phyloP scores from a whole-genome alignment of 2,329 filamentous ascomycete genomes.

The Apiospora saccharicola region DNA sequence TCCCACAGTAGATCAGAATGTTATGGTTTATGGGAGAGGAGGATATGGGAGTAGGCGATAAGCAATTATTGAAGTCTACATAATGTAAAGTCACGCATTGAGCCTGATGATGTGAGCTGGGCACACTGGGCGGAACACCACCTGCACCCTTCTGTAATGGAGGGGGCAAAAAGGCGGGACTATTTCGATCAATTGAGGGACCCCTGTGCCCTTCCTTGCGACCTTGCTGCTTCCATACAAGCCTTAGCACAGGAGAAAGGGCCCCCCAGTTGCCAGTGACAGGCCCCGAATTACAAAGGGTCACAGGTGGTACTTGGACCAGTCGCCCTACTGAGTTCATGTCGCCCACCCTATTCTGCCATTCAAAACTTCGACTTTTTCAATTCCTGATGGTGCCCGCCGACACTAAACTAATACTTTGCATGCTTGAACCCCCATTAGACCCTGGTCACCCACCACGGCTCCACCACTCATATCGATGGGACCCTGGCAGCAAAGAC shows the following conservation, averaged over 20 bases:
- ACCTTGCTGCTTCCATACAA: background rate
- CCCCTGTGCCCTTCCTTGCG: background rate
- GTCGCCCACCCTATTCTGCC: background rate
- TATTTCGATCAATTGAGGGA: constrained; percentile 14
- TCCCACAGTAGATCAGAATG: background rate
- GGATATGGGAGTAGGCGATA: background rate
- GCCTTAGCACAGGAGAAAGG: background rate
- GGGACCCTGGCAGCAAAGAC: constrained; percentile 19
- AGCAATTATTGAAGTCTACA: constrained; percentile 17
- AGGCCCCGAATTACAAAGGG: constrained; percentile 17
- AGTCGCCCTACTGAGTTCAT: constrained; percentile 9
- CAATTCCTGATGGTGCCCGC: background rate
- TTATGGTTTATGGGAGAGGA: background rate
- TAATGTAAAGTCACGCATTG: constrained; percentile 13
- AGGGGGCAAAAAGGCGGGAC: background rate
- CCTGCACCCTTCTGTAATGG: background rate
- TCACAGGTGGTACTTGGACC: constrained; percentile 3
- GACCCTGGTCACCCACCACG: constrained; percentile 8
- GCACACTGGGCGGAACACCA: constrained; percentile 1
- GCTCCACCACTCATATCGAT: constrained; percentile 15
- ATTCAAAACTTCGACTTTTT: background rate
- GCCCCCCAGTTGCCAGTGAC: background rate
- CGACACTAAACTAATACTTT: background rate
- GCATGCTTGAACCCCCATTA: constrained; percentile 4
- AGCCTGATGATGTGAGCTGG: constrained; percentile 12